These are phyloP conservation scores for Dactylellina sp. DNA, from an alignment of 2,329 filamentous ascomycete species.

Conservation along the genomic window DNA sequence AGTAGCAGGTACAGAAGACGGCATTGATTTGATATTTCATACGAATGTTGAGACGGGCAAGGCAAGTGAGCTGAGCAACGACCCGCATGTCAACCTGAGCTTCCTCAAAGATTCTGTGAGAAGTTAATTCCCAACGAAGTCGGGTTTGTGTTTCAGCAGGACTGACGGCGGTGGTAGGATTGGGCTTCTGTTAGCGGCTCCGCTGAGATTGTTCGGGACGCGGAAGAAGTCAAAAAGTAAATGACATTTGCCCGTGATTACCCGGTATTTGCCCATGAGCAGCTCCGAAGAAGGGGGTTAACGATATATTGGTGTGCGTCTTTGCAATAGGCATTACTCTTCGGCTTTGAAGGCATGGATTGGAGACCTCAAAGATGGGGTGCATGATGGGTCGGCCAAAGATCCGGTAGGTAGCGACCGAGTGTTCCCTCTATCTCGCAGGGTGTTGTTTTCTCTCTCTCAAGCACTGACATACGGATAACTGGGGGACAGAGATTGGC, in stretches of 20 bases:
- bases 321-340: constrained; percentile 71
- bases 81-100: constrained; percentile 81
- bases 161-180: constrained; percentile 71
- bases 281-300: background rate
- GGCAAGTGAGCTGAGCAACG: constrained; percentile 79
- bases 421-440: background rate
- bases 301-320: background rate
- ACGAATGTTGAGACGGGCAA: constrained; percentile 92
- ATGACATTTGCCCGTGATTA: too few species aligned
- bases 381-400: constrained; percentile 81
- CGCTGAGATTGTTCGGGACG: constrained; percentile 77
- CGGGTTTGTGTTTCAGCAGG: background rate
- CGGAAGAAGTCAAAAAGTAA: constrained; percentile 74
- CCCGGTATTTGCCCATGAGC: background rate
- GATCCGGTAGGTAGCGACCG: constrained; percentile 69
- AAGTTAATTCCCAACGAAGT: background rate
- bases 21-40: constrained; percentile 87
- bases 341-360: constrained; percentile 83
- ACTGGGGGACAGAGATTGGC: constrained; percentile 71
- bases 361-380: constrained; percentile 84
- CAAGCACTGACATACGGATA: background rate
- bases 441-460: too few species aligned
- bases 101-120: constrained; percentile 72
- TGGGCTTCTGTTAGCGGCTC: constrained; percentile 88
- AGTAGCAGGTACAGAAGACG: constrained; percentile 74